phyloP scores from a whole-genome alignment of 2,329 filamentous ascomycete genomes.

The Nemania bipapillata region DNA sequence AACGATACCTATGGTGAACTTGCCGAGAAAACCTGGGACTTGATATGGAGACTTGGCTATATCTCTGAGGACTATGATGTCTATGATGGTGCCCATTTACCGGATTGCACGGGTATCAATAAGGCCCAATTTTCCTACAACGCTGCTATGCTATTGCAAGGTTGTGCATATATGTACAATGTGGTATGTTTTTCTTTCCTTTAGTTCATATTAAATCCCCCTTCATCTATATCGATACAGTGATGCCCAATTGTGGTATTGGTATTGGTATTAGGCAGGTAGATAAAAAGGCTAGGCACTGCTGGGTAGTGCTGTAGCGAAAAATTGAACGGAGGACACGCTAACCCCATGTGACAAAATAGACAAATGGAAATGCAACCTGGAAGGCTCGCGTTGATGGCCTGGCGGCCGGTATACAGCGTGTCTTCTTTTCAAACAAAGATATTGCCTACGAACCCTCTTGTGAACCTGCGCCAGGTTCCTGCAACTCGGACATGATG shows the following conservation, averaged over 20 bases:
- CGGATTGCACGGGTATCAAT: slow-evolving; percentile 71
- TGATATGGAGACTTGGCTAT: slow-evolving; percentile 65
- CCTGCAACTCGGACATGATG: slow-evolving; percentile 76
- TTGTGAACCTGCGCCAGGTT: slow-evolving; percentile 66
- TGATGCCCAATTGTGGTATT: not conserved
- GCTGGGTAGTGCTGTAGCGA: not conserved
- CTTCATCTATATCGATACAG: not conserved
- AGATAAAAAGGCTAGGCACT: not conserved
- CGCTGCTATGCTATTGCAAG: slow-evolving; percentile 69
- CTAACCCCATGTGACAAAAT: slow-evolving; percentile 36
- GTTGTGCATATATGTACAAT: slow-evolving; percentile 76
- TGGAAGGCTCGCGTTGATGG: slow-evolving; percentile 69
- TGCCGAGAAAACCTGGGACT: slow-evolving; percentile 71
- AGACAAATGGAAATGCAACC: slow-evolving; percentile 63
- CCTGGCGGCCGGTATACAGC: slow-evolving; percentile 62
- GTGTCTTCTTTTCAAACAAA: slow-evolving; percentile 64
- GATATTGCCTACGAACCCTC: slow-evolving; percentile 72
- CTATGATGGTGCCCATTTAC: slow-evolving; percentile 71
- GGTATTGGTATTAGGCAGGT: not conserved
- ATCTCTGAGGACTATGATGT: slow-evolving; percentile 72
- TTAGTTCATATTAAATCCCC: not conserved
- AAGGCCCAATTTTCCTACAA: slow-evolving; percentile 75
- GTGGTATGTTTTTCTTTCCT: slow-evolving; percentile 54
- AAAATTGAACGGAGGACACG: not conserved
- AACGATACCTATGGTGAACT: slow-evolving; percentile 73